Evolutionary conservation across 805 yeast genomes (phyloP).

Genomic region (Zygotorulaspora florentina): DNA sequence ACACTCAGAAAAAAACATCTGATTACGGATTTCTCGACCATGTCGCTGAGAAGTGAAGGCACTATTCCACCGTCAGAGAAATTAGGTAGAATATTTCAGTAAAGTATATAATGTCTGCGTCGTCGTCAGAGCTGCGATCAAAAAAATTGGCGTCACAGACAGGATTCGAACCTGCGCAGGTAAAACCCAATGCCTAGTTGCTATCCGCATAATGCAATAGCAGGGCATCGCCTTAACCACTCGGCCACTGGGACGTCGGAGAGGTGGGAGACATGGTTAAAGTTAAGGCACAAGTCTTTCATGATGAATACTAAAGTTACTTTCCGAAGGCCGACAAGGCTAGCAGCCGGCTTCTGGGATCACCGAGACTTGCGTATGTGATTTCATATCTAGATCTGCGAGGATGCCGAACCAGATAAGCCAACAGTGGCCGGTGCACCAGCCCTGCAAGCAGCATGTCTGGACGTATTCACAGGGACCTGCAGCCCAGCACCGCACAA

Average conservation of each 20-base stretch:
- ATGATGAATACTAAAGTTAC: too few relatives aligned
- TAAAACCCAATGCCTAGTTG: conserved; percentile 80
- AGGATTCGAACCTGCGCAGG: conserved; percentile 99
- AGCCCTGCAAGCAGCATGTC: too few relatives aligned
- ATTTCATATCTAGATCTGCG: too few relatives aligned
- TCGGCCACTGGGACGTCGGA: conserved; percentile 70
- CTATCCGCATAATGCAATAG: conserved; percentile 44
- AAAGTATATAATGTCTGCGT: too few relatives aligned
- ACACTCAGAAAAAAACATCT: not conserved
- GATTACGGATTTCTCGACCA: not conserved
- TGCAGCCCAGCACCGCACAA: too few relatives aligned
- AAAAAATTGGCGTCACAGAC: conserved; percentile 86
- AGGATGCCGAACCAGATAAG: too few relatives aligned
- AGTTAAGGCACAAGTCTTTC: too few relatives aligned
- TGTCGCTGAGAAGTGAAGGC: not conserved
- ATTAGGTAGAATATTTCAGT: not conserved
- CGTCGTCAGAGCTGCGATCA: conserved; percentile 3
- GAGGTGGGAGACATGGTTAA: not conserved
- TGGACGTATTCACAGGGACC: too few relatives aligned
- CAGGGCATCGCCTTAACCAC: conserved; percentile 94
- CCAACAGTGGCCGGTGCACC: too few relatives aligned
- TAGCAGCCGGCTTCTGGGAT: too few relatives aligned
- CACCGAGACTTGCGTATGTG: too few relatives aligned
- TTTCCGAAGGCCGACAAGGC: too few relatives aligned
- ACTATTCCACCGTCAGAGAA: not conserved